These are phyloP conservation scores for Nepenthes mirabilis DNA, from an alignment of 148 eudicot species.

Conservation along the genomic window DNA sequence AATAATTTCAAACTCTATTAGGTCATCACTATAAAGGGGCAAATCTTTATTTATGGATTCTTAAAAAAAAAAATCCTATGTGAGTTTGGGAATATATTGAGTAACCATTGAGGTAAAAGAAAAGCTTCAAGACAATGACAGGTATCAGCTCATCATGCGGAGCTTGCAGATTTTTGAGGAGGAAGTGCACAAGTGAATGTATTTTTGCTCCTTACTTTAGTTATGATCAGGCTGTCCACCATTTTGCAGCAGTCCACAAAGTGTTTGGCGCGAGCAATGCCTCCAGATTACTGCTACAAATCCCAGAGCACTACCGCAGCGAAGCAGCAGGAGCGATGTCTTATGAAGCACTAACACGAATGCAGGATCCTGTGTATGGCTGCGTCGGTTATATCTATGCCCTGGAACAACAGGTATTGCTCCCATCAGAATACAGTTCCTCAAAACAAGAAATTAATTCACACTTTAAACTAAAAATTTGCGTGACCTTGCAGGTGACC, in stretches of 20 bases:
- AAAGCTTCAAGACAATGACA: constrained; percentile 38
- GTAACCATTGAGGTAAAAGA: background rate
- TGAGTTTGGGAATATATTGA: background rate
- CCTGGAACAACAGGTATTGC: constrained; percentile 63
- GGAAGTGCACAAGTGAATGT: constrained; percentile 61
- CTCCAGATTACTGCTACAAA: constrained; percentile 43
- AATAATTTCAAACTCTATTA: constrained; percentile 2
- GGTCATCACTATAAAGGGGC: constrained; percentile 28
- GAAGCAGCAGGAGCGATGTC: constrained; percentile 61
- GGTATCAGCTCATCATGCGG: constrained; percentile 78
- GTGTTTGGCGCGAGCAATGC: constrained; percentile 87
- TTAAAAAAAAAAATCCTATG: no score
- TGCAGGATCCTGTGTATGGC: constrained; percentile 68
- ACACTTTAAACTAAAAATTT: background rate
- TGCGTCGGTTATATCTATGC: constrained; percentile 66
- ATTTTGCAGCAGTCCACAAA: constrained; percentile 70
- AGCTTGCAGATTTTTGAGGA: constrained; percentile 81
- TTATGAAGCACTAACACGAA: constrained; percentile 66
- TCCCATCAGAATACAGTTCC: background rate
- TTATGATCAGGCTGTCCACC: constrained; percentile 45
- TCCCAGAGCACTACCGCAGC: constrained; percentile 36
- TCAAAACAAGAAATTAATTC: background rate
- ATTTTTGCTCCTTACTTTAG: constrained; percentile 62
- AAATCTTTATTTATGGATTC: constrained; percentile 3
- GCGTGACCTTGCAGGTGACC: constrained; percentile 35